Conservation (phyloP, 192 early-diverging fungal genomes). For the Oehlia diaphana region DNA sequence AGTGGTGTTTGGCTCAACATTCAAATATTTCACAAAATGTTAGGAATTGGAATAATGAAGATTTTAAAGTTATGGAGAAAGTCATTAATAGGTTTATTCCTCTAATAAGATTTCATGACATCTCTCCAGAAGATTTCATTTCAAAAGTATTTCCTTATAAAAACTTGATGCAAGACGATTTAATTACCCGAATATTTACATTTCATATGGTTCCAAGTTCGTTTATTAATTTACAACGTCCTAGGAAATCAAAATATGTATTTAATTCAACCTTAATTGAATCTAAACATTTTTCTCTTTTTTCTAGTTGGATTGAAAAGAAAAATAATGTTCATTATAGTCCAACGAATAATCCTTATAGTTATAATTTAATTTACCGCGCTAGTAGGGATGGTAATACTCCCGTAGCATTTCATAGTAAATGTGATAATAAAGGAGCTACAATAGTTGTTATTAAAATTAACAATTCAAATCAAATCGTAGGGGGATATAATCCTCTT, state of each 20-base stretch:
- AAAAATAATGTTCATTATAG: neutral
- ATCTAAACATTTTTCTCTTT: neutral
- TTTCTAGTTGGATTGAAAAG: neutral
- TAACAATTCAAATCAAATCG: neutral
- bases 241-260: too few species aligned
- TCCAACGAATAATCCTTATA: neutral
- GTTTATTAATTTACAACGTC: neutral
- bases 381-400: neutral
- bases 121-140: neutral
- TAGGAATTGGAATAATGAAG: neutral
- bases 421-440: neutral
- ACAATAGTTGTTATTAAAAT: slow-evolving; percentile 2
- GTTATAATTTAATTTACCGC: neutral
- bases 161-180: neutral
- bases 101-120: too few species aligned
- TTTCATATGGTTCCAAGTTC: neutral
- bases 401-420: neutral
- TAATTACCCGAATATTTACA: neutral
- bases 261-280: neutral
- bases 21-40: neutral
- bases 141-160: neutral
- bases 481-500: slow-evolving; percentile 10
- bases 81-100: neutral
- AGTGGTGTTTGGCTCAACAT: neutral
- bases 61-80: neutral